A percentile compares a stretch with the other conserved stretches of the same genome.
Evolutionary conservation across 495 filamentous ascomycete species (phyloP).

Genomic region (Halenospora varia): DNA sequence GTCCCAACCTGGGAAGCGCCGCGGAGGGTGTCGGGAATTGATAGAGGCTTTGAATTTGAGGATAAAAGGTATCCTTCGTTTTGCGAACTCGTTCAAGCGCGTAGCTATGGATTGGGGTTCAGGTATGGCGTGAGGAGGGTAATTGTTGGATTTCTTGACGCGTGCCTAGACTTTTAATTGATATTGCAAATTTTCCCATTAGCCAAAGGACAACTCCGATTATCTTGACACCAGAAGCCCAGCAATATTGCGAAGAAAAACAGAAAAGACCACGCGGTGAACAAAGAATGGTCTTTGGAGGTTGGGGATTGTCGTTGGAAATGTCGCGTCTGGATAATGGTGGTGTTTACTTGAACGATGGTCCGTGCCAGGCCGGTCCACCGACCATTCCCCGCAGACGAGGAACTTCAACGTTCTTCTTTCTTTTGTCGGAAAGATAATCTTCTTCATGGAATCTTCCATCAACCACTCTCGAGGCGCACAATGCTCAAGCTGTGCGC

Average conservation of each 20-base stretch:
- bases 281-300: background rate
- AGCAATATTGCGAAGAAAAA: background rate
- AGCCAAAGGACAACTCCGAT: background rate
- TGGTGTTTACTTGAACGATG: background rate
- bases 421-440: too few species aligned
- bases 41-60: too few species aligned
- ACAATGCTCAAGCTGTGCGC: background rate
- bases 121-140: background rate
- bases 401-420: background rate
- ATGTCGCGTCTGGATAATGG: constrained; percentile 5
- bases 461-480: too few species aligned
- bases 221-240: background rate
- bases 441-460: too few species aligned
- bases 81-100: too few species aligned
- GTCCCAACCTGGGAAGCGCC: too few species aligned
- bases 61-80: too few species aligned
- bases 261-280: background rate
- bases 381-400: background rate
- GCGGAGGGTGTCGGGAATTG: too few species aligned
- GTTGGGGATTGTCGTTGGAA: background rate
- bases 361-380: background rate
- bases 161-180: background rate
- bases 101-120: background rate
- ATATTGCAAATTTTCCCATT: background rate
- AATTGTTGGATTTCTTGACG: background rate